These are phyloP conservation scores for Candida gigantensis DNA, from an alignment of 1,139 yeast genomes.

Conservation along the genomic window DNA sequence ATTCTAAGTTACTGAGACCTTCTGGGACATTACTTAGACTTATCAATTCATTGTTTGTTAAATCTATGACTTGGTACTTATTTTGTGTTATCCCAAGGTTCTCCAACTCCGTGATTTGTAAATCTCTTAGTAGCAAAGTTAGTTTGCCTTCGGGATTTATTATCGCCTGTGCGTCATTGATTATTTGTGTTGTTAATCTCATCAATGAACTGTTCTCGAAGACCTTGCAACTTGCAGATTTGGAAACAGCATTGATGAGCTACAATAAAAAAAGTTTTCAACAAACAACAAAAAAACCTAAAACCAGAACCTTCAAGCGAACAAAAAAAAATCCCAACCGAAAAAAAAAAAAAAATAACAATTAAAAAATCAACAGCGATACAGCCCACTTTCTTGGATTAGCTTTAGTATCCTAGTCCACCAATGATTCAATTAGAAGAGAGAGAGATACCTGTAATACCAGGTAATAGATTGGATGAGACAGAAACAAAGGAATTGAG, in stretches of 20 bases:
- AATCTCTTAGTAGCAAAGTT: conserved; percentile 37
- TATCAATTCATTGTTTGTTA: conserved; percentile 64
- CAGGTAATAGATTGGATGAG: conserved; percentile 76
- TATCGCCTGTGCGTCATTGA: conserved; percentile 33
- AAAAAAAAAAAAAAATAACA: background rate
- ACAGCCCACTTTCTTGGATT: background rate
- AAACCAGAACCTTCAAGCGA: conserved; percentile 1
- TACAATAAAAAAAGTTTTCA: background rate
- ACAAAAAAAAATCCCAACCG: background rate
- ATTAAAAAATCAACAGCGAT: background rate
- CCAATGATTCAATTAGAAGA: conserved; percentile 45
- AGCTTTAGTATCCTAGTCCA: no score
- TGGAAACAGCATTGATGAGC: conserved; percentile 2
- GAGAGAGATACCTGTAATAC: conserved; percentile 77
- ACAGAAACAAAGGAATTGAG: conserved; percentile 69
- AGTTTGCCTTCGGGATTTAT: conserved; percentile 39
- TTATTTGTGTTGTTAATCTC: conserved; percentile 40
- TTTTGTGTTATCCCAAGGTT: conserved; percentile 35
- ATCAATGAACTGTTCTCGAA: conserved; percentile 16
- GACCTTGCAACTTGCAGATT: background rate
- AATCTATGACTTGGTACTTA: conserved; percentile 56
- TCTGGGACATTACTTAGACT: conserved; percentile 54
- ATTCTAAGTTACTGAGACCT: conserved; percentile 40
- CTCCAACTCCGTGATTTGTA: conserved; percentile 36
- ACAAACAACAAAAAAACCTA: background rate